Evolutionary conservation across 495 filamentous ascomycete species (phyloP).

Genomic region (Aspergillus ellipticus): DNA sequence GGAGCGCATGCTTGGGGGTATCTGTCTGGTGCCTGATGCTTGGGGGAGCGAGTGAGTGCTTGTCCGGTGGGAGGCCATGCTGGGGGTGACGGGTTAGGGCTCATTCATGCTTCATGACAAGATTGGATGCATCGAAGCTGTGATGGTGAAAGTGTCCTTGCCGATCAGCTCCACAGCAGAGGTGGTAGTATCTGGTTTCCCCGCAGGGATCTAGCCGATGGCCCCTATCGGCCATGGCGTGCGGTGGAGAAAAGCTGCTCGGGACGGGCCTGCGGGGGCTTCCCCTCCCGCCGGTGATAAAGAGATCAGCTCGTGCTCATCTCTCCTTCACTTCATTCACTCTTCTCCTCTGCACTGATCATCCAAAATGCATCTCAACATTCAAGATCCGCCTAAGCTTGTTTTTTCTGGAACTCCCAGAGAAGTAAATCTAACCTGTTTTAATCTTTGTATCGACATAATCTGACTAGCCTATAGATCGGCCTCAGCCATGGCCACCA

Average conservation of each 20-base stretch:
- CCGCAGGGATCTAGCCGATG: not conserved
- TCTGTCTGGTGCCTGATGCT: too few species aligned
- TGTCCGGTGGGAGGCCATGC: too few species aligned
- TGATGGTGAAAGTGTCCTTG: too few species aligned
- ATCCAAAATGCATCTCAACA: slow-evolving; percentile 3
- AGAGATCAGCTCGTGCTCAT: too few species aligned
- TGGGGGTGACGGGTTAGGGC: not conserved
- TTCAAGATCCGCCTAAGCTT: slow-evolving; percentile 19
- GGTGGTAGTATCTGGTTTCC: too few species aligned
- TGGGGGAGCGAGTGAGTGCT: too few species aligned
- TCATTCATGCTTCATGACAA: not conserved
- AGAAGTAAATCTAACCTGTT: slow-evolving; percentile 21
- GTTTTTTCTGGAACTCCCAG: slow-evolving; percentile 21
- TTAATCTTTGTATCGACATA: not conserved
- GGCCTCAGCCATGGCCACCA: slow-evolving; percentile 50
- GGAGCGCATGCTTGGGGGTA: too few species aligned
- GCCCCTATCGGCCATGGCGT: not conserved
- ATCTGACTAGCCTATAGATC: slow-evolving; percentile 33
- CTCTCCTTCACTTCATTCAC: not conserved
- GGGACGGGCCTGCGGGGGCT: too few species aligned
- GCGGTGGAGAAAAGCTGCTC: not conserved
- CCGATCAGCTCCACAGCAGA: too few species aligned
- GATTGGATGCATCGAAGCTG: too few species aligned
- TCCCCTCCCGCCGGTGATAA: not conserved
- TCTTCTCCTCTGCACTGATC: not conserved